A percentile compares a stretch with the other conserved stretches of the same genome.
These are phyloP conservation scores for Zasmidium angulare DNA, from an alignment of 2,329 filamentous ascomycete species.

Conservation along the genomic window DNA sequence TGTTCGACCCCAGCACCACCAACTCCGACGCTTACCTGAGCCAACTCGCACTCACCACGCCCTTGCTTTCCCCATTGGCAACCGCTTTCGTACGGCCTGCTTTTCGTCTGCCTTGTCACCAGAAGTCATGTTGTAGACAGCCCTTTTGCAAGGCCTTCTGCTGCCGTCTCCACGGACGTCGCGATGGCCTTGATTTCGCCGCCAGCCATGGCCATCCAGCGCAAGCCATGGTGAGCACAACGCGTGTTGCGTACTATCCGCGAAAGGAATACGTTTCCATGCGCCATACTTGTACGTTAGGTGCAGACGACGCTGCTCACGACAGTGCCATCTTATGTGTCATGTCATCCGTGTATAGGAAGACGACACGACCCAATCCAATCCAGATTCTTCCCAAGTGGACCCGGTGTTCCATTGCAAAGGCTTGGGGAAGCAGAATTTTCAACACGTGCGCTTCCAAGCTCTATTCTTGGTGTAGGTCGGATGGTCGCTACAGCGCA, in stretches of 20 bases:
- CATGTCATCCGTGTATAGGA: constrained; percentile 7
- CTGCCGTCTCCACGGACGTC: constrained; percentile 8
- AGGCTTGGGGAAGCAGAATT: neutral
- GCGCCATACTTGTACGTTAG: constrained; percentile 5
- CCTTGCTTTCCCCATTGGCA: neutral
- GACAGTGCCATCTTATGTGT: constrained; percentile 4
- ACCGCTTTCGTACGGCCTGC: neutral
- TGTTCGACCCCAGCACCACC: neutral
- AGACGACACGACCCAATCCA: constrained; percentile 2
- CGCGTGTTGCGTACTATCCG: constrained; percentile 13
- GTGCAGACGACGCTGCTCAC: neutral
- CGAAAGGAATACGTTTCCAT: constrained; percentile 15
- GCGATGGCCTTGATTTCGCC: constrained; percentile 1
- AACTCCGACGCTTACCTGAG: neutral
- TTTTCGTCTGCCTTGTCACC: neutral
- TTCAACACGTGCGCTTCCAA: constrained; percentile 1
- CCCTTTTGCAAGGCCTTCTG: constrained; percentile 8
- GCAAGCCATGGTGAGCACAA: constrained; percentile 8
- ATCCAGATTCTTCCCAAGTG: constrained; percentile 7
- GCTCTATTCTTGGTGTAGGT: neutral
- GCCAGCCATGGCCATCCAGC: constrained; percentile 2
- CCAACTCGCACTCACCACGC: neutral
- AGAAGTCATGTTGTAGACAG: neutral
- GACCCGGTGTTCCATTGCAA: neutral
- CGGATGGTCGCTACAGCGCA: neutral